Evolutionary conservation across 1,139 yeast species (phyloP), one percentile per base, ranked within the genome.

Genomic region (Hemisphaericaspora lyxosophila): DNA sequence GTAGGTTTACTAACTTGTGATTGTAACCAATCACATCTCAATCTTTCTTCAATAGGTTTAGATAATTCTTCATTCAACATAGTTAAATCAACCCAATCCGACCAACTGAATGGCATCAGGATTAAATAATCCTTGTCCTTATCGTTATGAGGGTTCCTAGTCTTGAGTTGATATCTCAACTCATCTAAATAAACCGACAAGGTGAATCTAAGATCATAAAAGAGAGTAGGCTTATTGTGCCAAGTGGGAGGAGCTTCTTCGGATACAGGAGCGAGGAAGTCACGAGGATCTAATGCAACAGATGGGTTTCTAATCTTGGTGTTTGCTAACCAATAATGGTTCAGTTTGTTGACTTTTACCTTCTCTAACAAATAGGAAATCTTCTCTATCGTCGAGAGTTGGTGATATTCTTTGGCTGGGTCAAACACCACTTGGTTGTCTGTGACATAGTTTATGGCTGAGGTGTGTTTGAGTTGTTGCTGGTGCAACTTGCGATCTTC

Each of bases 41-140:
- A 70, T 42, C 69, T 70, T 27, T 67, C 57, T 4, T 48, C 47
- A 14, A 60, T 60, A 0, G 69, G 59, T 2, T 70, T 60, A 17
- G 63, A 54, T 6, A 78, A 54, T 47, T 66, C 72, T 34, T 58
- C 59, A 47, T 79, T 72, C 34, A 80, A 54, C 39, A 46, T 39
- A 5, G 58, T 51, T 54, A 55, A 28, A 47, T 44, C 29, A 43
- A 39, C 62, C 67, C 67, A 62, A 42, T 62, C 67, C 4, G 63
- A 52, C 67, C 67, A 58, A 20, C 59, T 51, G 39, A 2, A 54
- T 39, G 84, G 82, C 33, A 62, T 55, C 30, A 46, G 43, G 0
- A 65, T 48, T 11, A 47, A 47, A 2, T 57, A 38, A 4, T 54
- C 50, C 3, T 38, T 42, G 5, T 30, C 30, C 31, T 46, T 47